These are phyloP conservation scores for Auxenochlorella pyrenoidosa DNA, from an alignment of 139 green algal genomes.

Conservation along the genomic window DNA sequence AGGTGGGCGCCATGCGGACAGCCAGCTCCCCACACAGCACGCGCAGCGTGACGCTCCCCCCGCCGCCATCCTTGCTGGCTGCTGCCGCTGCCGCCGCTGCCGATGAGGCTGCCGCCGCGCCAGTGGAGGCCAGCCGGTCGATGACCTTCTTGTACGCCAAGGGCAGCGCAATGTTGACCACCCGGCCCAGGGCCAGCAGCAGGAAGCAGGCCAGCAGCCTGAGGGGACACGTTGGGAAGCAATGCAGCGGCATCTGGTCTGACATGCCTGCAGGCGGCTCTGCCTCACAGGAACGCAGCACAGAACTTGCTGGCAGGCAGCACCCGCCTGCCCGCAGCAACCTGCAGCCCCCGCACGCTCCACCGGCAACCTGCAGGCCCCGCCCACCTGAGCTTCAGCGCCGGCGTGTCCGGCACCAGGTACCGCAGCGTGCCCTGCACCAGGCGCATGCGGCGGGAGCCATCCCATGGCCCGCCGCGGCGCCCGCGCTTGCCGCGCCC, in stretches of 20 bases:
- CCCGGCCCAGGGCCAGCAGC: conserved; percentile 67
- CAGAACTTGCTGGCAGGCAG: no score
- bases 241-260: no score
- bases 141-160: conserved; percentile 75
- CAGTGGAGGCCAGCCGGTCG: conserved; percentile 48
- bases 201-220: conserved; percentile 64
- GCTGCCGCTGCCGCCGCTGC: neutral
- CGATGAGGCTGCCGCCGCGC: neutral
- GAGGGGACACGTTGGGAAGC: neutral
- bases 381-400: conserved; percentile 21
- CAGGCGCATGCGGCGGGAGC: conserved; percentile 2
- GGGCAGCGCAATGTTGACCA: conserved; percentile 83
- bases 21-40: conserved; percentile 47
- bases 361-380: neutral
- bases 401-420: conserved; percentile 12
- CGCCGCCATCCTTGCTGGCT: neutral
- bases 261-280: no score
- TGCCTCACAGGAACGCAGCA: neutral
- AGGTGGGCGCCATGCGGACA: conserved; percentile 49
- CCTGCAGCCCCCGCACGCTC: neutral
- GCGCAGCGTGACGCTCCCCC: conserved; percentile 17
- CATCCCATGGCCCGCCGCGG: neutral
- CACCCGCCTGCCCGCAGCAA: no score
- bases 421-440: conserved; percentile 16
- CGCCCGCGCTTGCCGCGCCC: neutral